phyloP scores from a whole-genome alignment of 2,329 filamentous ascomycete species.

The Alternaria angustiovoidea region DNA sequence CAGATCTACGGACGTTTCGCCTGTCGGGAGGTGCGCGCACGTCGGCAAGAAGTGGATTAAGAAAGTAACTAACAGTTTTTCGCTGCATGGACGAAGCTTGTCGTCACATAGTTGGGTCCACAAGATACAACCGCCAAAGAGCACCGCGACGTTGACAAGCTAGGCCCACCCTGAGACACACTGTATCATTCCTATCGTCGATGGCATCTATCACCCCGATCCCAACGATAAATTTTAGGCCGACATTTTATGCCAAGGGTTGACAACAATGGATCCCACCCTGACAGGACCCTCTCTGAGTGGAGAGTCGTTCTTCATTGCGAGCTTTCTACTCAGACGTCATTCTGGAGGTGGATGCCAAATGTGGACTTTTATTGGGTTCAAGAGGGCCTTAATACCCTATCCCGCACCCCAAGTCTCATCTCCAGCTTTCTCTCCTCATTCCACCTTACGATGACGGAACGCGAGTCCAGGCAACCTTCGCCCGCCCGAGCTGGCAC shows the following conservation, averaged over 20 bases:
- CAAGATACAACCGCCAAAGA: slow-evolving; percentile 7
- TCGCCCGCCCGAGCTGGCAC: slow-evolving; percentile 16
- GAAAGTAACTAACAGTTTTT: slow-evolving; percentile 9
- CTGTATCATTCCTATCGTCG: slow-evolving; percentile 8
- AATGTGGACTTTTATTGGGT: slow-evolving; percentile 10
- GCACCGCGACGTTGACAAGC: slow-evolving; percentile 3
- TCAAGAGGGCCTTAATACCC: slow-evolving; percentile 16
- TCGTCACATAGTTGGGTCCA: slow-evolving; percentile 18
- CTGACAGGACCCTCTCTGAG: slow-evolving; percentile 6
- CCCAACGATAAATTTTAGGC: slow-evolving; percentile 10
- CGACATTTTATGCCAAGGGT: slow-evolving; percentile 4
- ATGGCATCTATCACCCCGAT: slow-evolving; percentile 15
- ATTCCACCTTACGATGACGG: slow-evolving; percentile 6
- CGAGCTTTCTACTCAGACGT: slow-evolving; percentile 8
- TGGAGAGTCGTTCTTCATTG: slow-evolving; percentile 7
- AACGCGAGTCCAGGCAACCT: slow-evolving; percentile 16
- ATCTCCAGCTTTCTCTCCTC: slow-evolving; percentile 15
- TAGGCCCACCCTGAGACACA: slow-evolving; percentile 16
- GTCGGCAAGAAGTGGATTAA: slow-evolving; percentile 8
- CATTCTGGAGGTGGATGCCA: slow-evolving; percentile 9
- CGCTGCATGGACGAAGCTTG: slow-evolving; percentile 12
- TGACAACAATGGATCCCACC: slow-evolving; percentile 2
- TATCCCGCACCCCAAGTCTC: slow-evolving; percentile 10
- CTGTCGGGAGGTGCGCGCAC: slow-evolving; percentile 3
- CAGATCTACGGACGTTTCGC: slow-evolving; percentile 14